Evolutionary conservation across 192 early-diverging fungal species (phyloP).

Genomic region (Coemansia sp.): DNA sequence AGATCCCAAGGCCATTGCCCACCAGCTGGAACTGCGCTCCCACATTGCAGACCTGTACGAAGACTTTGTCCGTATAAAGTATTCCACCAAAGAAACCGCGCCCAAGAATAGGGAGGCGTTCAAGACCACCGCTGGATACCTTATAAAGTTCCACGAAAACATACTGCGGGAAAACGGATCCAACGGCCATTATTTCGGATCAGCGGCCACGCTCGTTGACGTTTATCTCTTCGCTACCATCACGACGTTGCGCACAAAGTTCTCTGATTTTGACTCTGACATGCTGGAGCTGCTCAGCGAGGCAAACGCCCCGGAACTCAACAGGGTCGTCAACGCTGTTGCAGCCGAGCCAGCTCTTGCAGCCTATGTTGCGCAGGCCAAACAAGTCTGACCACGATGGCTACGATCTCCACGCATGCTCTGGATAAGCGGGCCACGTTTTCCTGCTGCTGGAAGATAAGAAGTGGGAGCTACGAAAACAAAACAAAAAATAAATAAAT

Average conservation of each 20-base stretch:
- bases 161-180: constrained; percentile 52
- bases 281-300: neutral
- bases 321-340: neutral
- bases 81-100: neutral
- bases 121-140: constrained; percentile 9
- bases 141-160: constrained; percentile 47
- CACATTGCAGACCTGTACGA: constrained; percentile 19
- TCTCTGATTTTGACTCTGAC: neutral
- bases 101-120: constrained; percentile 4
- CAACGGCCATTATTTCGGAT: constrained; percentile 58
- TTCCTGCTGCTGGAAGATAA: too few species aligned
- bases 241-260: neutral
- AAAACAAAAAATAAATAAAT: too few species aligned
- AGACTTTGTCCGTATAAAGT: constrained; percentile 7
- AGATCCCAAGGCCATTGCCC: constrained; percentile 21
- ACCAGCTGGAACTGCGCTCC: constrained; percentile 24
- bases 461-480: too few species aligned
- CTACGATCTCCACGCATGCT: too few species aligned
- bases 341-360: neutral
- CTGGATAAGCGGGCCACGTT: too few species aligned
- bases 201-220: constrained; percentile 44
- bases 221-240: constrained; percentile 4
- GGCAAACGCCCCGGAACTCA: neutral
- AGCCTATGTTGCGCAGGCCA: neutral
- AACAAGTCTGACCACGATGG: neutral